These are phyloP conservation scores for Beauveria bassiana DNA, from an alignment of 2,329 filamentous ascomycete species.

Conservation along the genomic window DNA sequence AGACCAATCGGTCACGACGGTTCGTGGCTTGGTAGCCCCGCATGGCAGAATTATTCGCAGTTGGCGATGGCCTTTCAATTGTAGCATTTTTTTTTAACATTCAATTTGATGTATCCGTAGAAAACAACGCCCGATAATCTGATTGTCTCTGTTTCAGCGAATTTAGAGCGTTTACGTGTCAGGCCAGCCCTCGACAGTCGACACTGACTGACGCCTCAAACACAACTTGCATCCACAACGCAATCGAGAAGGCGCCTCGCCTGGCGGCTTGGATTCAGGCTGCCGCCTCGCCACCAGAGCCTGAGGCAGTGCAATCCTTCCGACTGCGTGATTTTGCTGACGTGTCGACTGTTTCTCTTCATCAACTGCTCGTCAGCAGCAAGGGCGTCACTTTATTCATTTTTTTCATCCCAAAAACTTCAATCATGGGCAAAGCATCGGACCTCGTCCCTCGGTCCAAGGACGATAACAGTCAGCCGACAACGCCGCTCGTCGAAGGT, in stretches of 20 bases:
- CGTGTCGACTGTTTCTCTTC: not conserved
- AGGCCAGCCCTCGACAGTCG: no score
- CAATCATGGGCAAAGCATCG: slow-evolving; percentile 20
- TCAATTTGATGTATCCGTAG: no score
- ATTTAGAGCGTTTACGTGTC: not conserved
- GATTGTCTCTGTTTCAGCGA: not conserved
- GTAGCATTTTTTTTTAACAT: no score
- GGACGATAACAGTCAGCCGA: slow-evolving; percentile 12
- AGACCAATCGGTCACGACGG: no score
- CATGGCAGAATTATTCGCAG: no score
- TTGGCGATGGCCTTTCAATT: no score
- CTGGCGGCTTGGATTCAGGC: not conserved
- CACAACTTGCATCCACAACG: not conserved
- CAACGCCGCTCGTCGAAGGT: slow-evolving; percentile 19
- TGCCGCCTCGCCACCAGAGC: not conserved
- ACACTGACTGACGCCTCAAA: slow-evolving; percentile 5
- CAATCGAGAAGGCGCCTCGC: not conserved
- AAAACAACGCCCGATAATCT: no score
- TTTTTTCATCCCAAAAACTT: not conserved
- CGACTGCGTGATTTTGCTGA: not conserved
- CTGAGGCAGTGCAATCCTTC: not conserved
- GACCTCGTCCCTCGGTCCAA: slow-evolving; percentile 12
- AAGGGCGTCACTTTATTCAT: no score
- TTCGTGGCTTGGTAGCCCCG: no score
- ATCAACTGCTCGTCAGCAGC: not conserved